phyloP scores from a whole-genome alignment of 164 flowering plant genomes.

The Stephania yunnanensis region DNA sequence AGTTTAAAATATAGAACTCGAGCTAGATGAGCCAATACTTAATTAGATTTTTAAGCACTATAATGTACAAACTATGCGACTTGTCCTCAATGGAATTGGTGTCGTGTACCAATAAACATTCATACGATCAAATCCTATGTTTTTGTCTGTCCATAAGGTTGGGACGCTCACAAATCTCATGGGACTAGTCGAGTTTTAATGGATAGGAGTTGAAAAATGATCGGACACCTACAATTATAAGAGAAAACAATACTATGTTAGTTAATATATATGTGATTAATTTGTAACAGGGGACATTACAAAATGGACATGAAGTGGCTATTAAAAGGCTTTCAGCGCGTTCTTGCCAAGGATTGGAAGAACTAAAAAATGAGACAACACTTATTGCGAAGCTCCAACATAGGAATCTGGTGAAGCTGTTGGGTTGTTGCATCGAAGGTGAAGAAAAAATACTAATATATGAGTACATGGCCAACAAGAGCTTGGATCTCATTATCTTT shows the following conservation, averaged over 20 bases:
- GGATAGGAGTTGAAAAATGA: no score
- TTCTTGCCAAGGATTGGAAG: slow-evolving; percentile 7
- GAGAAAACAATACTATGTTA: no score
- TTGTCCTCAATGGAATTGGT: no score
- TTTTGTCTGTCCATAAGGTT: no score
- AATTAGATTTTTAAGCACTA: not conserved
- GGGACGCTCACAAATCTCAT: no score
- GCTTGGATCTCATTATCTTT: slow-evolving; percentile 2
- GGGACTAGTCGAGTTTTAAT: no score
- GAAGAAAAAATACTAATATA: slow-evolving; percentile 2
- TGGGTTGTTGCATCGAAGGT: slow-evolving; percentile 12
- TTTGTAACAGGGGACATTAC: not conserved
- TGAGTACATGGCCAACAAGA: slow-evolving; percentile 5
- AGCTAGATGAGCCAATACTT: not conserved
- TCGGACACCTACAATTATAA: no score
- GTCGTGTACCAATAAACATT: no score
- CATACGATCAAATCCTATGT: no score
- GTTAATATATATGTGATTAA: not conserved
- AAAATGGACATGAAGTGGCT: not conserved
- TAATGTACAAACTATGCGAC: not conserved
- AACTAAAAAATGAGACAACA: slow-evolving; percentile 8
- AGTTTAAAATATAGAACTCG: no score
- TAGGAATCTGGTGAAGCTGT: slow-evolving; percentile 4
- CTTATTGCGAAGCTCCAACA: slow-evolving; percentile 12
- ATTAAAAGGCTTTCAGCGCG: not conserved